A percentile compares a stretch with the other conserved stretches of the same genome.
phyloP scores from a whole-genome alignment of 179 eudicot genomes.

The Vitellaria paradoxa region DNA sequence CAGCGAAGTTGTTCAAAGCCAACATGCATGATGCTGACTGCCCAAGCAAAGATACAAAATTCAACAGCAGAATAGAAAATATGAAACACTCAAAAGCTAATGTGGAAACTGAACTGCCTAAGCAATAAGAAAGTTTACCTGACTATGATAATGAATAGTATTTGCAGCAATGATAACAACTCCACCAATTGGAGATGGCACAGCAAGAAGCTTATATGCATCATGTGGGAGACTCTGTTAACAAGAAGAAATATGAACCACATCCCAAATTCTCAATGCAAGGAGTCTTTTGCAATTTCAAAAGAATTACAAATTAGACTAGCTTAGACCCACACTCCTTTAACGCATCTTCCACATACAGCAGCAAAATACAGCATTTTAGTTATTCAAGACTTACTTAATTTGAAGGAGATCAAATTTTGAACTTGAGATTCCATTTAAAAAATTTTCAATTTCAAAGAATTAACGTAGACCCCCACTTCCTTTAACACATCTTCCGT shows the following conservation, averaged over 20 bases:
- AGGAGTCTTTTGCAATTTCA: neutral
- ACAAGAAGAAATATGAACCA: slow-evolving; percentile 18
- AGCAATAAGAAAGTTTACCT: slow-evolving; percentile 47
- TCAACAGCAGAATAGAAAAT: slow-evolving; percentile 17
- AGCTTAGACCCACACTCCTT: neutral
- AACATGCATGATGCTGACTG: slow-evolving; percentile 89
- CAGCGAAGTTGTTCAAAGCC: slow-evolving; percentile 85
- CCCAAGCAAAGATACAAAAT: slow-evolving; percentile 26
- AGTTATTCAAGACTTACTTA: neutral
- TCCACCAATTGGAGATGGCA: slow-evolving; percentile 99
- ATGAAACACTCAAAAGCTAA: slow-evolving; percentile 9
- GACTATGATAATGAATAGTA: slow-evolving; percentile 92
- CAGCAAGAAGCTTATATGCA: slow-evolving; percentile 97
- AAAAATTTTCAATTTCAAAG: neutral
- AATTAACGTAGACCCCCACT: neutral
- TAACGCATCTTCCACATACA: neutral
- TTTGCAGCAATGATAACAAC: slow-evolving; percentile 84
- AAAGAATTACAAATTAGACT: neutral
- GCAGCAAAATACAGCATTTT: neutral
- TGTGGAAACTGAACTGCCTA: slow-evolving; percentile 5
- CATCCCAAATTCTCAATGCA: neutral
- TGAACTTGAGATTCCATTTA: neutral
- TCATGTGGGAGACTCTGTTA: slow-evolving; percentile 92
- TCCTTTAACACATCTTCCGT: neutral
- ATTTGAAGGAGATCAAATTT: neutral